Evolutionary conservation across 768 basidiomycete species (phyloP).

Genomic region (Boletus sp.): DNA sequence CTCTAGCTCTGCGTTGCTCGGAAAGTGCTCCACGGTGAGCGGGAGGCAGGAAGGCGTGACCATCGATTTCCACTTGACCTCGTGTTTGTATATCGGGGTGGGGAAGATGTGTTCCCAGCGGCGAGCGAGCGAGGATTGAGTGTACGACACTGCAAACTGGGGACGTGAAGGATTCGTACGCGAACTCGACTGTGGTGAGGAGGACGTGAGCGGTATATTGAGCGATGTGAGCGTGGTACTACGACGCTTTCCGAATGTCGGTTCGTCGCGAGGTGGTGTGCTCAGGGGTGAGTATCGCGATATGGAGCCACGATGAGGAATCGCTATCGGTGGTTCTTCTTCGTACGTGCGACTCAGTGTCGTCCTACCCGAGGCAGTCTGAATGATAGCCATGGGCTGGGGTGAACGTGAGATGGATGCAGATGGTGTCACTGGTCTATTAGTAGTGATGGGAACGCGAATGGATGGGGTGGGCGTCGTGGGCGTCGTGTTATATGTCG

Average conservation of each 20-base stretch:
- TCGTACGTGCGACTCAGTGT: conserved; percentile 54
- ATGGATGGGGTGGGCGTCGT: conserved; percentile 24
- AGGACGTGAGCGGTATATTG: conserved; percentile 46
- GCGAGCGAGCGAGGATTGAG: conserved; percentile 73
- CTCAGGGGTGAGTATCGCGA: conserved; percentile 61
- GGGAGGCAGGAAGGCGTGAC: conserved; percentile 86
- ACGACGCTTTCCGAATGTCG: conserved; percentile 51
- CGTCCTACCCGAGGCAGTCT: conserved; percentile 40
- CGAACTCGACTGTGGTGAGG: conserved; percentile 37
- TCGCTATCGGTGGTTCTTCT: conserved; percentile 47
- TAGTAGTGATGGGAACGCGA: conserved; percentile 32
- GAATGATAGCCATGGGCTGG: conserved; percentile 41
- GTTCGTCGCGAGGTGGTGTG: conserved; percentile 72
- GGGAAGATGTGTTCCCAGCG: conserved; percentile 91
- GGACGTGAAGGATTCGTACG: conserved; percentile 71
- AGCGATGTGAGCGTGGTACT: conserved; percentile 40
- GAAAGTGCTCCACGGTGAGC: conserved; percentile 87
- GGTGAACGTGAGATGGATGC: conserved; percentile 37
- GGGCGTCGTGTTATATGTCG: conserved; percentile 39
- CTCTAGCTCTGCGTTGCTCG: conserved; percentile 70
- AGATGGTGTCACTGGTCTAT: conserved; percentile 29
- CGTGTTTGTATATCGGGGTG: conserved; percentile 68
- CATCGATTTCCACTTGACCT: conserved; percentile 90
- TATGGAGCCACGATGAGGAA: conserved; percentile 47
- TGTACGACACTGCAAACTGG: conserved; percentile 52